These are phyloP conservation scores for Salix purpurea DNA, from an alignment of 345 rosid species.

Conservation along the genomic window DNA sequence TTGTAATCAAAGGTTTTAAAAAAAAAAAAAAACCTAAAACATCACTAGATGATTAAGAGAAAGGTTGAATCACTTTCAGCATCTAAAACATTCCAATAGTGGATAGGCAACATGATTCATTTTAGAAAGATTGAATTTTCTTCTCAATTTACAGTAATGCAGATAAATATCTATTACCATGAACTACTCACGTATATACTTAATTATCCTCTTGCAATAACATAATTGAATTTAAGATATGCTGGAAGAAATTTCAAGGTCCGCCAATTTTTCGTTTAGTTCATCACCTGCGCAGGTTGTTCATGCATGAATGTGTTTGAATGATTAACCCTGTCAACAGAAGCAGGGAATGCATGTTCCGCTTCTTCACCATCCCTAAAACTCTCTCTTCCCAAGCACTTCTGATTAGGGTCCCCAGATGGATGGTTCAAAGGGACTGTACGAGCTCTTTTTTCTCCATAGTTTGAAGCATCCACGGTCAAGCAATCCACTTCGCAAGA, in stretches of 20 bases:
- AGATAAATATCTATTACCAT: neutral
- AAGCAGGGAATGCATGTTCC: slow-evolving; percentile 21
- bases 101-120: neutral
- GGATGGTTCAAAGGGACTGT: slow-evolving; percentile 14
- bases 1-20: neutral
- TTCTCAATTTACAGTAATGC: neutral
- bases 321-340: slow-evolving; percentile 19
- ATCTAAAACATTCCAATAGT: neutral
- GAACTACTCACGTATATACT: neutral
- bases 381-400: slow-evolving; percentile 18
- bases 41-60: neutral
- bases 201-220: neutral
- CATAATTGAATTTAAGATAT: neutral
- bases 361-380: slow-evolving; percentile 25
- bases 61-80: neutral
- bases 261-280: neutral
- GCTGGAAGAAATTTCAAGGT: neutral
- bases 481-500: slow-evolving; percentile 20
- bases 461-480: slow-evolving; percentile 11
- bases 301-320: slow-evolving; percentile 8
- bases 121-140: neutral
- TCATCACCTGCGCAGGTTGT: slow-evolving; percentile 42
- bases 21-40: too few relatives aligned
- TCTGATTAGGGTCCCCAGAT: slow-evolving; percentile 1
- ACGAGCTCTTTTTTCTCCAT: slow-evolving; percentile 5